Base-by-base conservation (phyloP, 176 grass and related monocot species). In the Oryza longistaminata region DNA sequence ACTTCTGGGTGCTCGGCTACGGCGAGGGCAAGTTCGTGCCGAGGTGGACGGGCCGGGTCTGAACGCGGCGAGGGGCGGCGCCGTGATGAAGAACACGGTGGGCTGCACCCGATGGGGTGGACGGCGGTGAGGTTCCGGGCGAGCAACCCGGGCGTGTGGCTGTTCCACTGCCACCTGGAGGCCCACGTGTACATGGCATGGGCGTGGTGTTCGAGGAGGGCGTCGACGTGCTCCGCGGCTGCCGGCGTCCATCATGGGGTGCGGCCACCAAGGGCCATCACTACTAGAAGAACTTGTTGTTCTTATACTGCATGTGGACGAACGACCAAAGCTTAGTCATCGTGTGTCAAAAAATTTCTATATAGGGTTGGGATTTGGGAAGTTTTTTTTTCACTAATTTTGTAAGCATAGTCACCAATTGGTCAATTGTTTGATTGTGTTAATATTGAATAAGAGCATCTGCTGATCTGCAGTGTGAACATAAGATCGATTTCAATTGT, bases 1-100 rank as follows among this genome's bases (percentile, higher is more conserved):
- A 97, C 71, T 94, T 97, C 69, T 94, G 92, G 90, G 92, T 94
- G 77, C 40, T 97, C 34, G 94, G 83, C 35, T 77, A 97, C 21
- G 92, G 94, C 13, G 25, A 69, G 0, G 94, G 85, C 22, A 94
- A 92, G 74, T 97, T 94, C 74, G 35, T 92, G 17, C 92, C 90
- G 8, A 81, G 12, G 13, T 1, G 2, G 75, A 94, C 44, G 34
- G 82, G 0, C 62, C 16, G 22, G 62, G 14, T 40, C 83, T 84
- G 67, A 92, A 92, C 77, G 50, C 4, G 39, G 6, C 87, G 72
- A 83, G 52, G 49, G 80, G 90, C 35, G 80, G 90, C 35, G 87
- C 92, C 1, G 79, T 94, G 22, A 82, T 87, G 90, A 97, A 92
- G 92, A 94, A 94, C 88, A 97, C 94, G 48, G 92, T 94, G 76